Evolutionary conservation across 2,329 filamentous ascomycete species (phyloP), one percentile per base, ranked within the genome.

Genomic region (Hypoxylon sp.): DNA sequence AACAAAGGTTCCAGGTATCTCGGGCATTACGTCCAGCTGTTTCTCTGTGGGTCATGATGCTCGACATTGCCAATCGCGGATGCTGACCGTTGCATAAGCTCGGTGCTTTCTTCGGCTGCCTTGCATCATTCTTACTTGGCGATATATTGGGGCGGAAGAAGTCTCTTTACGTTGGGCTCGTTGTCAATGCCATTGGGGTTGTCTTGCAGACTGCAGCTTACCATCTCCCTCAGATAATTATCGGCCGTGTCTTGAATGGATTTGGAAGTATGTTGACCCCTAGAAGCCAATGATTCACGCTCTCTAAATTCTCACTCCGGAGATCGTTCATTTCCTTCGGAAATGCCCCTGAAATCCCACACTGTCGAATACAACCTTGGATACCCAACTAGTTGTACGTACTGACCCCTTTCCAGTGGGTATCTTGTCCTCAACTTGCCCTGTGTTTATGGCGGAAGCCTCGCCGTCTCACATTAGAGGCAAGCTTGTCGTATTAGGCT

Each of bases 71-170:
- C 51, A 62, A 65, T 63, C 66, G 37, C 52, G 53, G 50, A 57
- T 67, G 69, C 67, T 71, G 66, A 71, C 66, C 46, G 13, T 56
- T 57, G 64, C 69, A 89, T 74, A 37, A 89, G 68, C 81, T 90
- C 33, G 87, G 87, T 8, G 89, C 87, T 73, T 89, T 90, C 75
- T 78, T 89, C 47, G 88, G 88, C 14, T 77, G 79, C 29, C 66
- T 81, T 10, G 70, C 73, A 10, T 76, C 76, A n/a, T 74, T 79
- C 29, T 72, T 73, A 50, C 65, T 80, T 57, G 79, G 79, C 33
- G 79, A 81, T 61, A 71, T 70, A 22, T 65, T 80, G 5, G 80
- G 79, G 4, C 74, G 79, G 26, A 76, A 78, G 70, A 76, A 74
- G 50, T 77, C 77, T 5, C 73, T 81, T 46, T 71, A 78, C 24